phyloP scores from a whole-genome alignment of 108 stramenopile genomes.

The Nitzschia sp. region DNA sequence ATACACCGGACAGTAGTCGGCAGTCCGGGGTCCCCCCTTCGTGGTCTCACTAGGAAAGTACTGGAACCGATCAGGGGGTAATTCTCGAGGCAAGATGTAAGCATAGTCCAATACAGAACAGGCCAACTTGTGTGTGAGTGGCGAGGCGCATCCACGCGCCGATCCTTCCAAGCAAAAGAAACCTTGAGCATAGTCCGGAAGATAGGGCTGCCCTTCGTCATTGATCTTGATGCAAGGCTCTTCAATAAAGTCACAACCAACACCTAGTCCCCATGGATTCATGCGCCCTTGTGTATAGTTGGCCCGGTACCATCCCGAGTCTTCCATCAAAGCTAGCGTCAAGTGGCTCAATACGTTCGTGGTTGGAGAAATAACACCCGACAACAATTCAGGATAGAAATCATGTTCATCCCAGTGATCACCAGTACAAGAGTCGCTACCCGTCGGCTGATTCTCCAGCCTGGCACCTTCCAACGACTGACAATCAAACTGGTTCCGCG shows the following conservation, averaged over 20 bases:
- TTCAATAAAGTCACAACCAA: slow-evolving; percentile 80
- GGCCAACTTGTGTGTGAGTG: slow-evolving; percentile 76
- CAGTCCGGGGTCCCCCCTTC: slow-evolving; percentile 76
- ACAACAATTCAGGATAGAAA: slow-evolving; percentile 70
- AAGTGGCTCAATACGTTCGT: slow-evolving; percentile 70
- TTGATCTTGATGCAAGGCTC: slow-evolving; percentile 56
- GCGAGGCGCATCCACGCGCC: slow-evolving; percentile 67
- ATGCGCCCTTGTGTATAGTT: slow-evolving; percentile 56
- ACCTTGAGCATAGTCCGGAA: slow-evolving; percentile 66
- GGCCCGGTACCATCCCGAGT: slow-evolving; percentile 82
- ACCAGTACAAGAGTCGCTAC: slow-evolving; percentile 75
- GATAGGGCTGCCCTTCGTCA: slow-evolving; percentile 32
- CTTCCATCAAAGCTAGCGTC: slow-evolving; percentile 82
- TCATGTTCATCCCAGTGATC: slow-evolving; percentile 88
- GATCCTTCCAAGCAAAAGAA: slow-evolving; percentile 72
- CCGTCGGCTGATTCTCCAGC: slow-evolving; percentile 85
- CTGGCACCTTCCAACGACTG: slow-evolving; percentile 69
- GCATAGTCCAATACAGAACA: slow-evolving; percentile 80
- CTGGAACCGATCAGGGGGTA: slow-evolving; percentile 62
- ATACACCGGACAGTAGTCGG: slow-evolving; percentile 83
- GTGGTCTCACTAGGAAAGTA: slow-evolving; percentile 60
- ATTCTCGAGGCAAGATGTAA: slow-evolving; percentile 42
- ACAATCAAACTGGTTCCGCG: slow-evolving; percentile 86
- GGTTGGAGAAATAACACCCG: slow-evolving; percentile 74
- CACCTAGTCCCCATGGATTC: slow-evolving; percentile 70